Percentiles rank a stretch among this genome's conserved stretches.
phyloP scores from a whole-genome alignment of 768 basidiomycete species.

The Tricholoma sp. region DNA sequence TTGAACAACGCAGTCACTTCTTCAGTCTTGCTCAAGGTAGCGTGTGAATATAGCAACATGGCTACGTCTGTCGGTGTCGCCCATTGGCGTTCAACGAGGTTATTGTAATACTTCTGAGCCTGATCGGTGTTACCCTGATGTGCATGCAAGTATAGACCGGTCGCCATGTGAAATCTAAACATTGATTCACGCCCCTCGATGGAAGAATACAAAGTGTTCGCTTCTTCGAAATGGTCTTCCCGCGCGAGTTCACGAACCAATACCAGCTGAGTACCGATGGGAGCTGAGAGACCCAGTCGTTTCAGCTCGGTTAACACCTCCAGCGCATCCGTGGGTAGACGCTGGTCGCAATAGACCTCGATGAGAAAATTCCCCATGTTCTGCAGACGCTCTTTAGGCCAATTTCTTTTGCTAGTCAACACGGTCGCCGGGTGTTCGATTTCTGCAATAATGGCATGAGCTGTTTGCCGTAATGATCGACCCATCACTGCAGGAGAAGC shows the following conservation, averaged over 20 bases:
- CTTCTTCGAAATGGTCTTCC: constrained; percentile 31
- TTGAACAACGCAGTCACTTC: constrained; percentile 48
- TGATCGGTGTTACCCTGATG: constrained; percentile 43
- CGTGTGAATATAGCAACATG: constrained; percentile 54
- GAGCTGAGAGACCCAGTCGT: constrained; percentile 26
- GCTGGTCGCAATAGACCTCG: constrained; percentile 28
- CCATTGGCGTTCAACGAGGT: constrained; percentile 25
- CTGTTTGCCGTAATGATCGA: constrained; percentile 9
- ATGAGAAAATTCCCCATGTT: constrained; percentile 37
- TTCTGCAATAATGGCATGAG: constrained; percentile 12
- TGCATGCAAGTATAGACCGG: constrained; percentile 49
- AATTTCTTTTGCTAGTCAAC: constrained; percentile 14
- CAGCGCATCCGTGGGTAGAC: constrained; percentile 30
- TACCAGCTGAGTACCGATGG: constrained; percentile 22
- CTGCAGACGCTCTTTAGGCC: constrained; percentile 21
- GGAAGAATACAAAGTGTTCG: constrained; percentile 37
- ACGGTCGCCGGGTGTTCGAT: constrained; percentile 29
- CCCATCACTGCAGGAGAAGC: background rate
- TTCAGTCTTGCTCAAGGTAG: constrained; percentile 35
- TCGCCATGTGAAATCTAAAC: constrained; percentile 22
- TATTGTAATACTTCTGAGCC: constrained; percentile 39
- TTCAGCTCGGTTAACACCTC: constrained; percentile 36
- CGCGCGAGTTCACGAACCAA: constrained; percentile 41
- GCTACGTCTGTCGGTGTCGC: constrained; percentile 25
- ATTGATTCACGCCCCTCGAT: constrained; percentile 15